phyloP scores from a whole-genome alignment of 139 green algal genomes.

The Closterium sp. region DNA sequence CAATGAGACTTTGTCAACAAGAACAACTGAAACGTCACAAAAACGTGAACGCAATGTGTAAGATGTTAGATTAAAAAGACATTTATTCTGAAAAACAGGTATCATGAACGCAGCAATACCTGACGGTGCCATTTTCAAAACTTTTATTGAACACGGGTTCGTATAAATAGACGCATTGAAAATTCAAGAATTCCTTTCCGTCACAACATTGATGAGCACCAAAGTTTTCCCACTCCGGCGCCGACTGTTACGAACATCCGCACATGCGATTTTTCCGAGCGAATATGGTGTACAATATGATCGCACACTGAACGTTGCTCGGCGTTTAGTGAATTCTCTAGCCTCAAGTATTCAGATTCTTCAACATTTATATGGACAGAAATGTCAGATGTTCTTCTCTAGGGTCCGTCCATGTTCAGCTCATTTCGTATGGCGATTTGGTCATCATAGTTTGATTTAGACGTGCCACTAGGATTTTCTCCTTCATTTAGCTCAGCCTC shows the following conservation, averaged over 20 bases:
- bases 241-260: neutral
- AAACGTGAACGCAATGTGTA: neutral
- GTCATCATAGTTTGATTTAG: neutral
- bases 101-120: constrained; percentile 3
- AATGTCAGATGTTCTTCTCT: neutral
- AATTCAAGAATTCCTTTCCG: neutral
- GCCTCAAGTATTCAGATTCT: neutral
- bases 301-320: neutral
- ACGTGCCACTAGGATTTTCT: neutral
- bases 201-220: neutral
- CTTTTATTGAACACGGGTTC: neutral
- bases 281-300: neutral
- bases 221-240: constrained; percentile 1
- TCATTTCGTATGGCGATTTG: neutral
- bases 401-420: too few relatives aligned
- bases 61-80: neutral
- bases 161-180: neutral
- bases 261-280: neutral
- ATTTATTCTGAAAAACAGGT: neutral
- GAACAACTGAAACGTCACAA: neutral
- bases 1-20: constrained; percentile 15
- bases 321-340: neutral
- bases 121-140: neutral
- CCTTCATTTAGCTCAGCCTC: neutral
- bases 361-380: neutral